phyloP scores from a whole-genome alignment of 768 basidiomycete genomes.

The Termitomyces heimii region DNA sequence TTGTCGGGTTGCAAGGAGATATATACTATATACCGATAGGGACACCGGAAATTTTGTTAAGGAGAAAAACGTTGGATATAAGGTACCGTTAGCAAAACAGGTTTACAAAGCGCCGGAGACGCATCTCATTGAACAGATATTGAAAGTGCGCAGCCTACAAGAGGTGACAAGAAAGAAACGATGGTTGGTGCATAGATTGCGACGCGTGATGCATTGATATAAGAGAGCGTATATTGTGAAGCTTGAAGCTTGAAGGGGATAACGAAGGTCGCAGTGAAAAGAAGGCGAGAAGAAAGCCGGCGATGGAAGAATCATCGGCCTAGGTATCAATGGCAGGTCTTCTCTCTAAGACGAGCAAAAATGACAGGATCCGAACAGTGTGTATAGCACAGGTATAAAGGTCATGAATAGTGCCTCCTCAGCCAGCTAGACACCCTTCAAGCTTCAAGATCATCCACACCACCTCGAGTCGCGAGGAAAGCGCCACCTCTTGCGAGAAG shows the following conservation, averaged over 20 bases:
- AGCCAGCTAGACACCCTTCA: background rate
- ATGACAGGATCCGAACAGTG: background rate
- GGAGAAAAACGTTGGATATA: background rate
- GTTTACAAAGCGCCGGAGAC: background rate
- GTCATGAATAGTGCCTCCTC: background rate
- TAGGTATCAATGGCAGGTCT: constrained; percentile 3
- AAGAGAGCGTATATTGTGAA: background rate
- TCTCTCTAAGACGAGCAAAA: constrained; percentile 2
- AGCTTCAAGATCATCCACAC: background rate
- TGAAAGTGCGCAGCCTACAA: background rate
- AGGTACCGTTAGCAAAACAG: background rate
- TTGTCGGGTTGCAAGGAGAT: background rate
- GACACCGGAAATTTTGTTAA: background rate
- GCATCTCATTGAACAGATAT: background rate
- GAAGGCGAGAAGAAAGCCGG: background rate
- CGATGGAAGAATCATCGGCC: background rate
- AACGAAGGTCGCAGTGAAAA: background rate
- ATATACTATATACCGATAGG: background rate
- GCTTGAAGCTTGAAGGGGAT: background rate
- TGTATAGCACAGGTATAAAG: background rate
- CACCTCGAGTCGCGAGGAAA: constrained; percentile 15
- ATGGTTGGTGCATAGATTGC: background rate
- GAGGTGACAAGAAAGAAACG: background rate
- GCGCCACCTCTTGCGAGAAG: constrained; percentile 13
- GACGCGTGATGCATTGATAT: background rate